Percentiles rank a stretch among this genome's conserved stretches.
phyloP scores from a whole-genome alignment of 306 rosid genomes.

The Rubus idaeus region DNA sequence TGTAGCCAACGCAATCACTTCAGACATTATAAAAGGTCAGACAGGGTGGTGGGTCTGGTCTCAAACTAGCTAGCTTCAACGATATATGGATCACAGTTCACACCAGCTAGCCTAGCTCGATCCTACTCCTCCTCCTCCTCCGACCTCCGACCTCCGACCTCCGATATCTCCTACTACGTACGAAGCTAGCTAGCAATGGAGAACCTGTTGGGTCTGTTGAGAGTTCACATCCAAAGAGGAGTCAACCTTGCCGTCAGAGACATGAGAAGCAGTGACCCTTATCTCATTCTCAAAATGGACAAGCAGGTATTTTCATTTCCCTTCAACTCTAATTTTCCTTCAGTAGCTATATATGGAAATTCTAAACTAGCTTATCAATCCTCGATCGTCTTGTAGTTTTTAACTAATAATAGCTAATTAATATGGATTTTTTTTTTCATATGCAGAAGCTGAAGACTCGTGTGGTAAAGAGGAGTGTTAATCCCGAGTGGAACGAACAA shows the following conservation, averaged over 20 bases:
- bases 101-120: background rate
- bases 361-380: too few relatives aligned
- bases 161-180: too few relatives aligned
- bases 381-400: too few relatives aligned
- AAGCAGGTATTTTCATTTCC: conserved; percentile 40
- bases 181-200: conserved; percentile 36
- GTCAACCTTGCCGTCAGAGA: conserved; percentile 70
- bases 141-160: too few relatives aligned
- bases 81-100: background rate
- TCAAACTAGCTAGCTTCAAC: background rate
- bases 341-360: too few relatives aligned
- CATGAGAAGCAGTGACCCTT: conserved; percentile 63
- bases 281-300: conserved; percentile 64
- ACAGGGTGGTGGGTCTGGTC: background rate
- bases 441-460: conserved; percentile 72
- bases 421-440: too few relatives aligned
- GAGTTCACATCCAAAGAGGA: conserved; percentile 55
- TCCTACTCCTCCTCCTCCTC: too few relatives aligned
- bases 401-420: too few relatives aligned
- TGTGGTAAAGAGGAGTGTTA: conserved; percentile 48
- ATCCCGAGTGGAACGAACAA: conserved; percentile 80
- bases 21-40: background rate
- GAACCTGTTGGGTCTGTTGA: conserved; percentile 56
- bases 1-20: background rate
- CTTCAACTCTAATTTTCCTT: too few relatives aligned